Conservation (phyloP, 1,284 basidiomycete genomes). For the Lentinula novae-zelandiae region DNA sequence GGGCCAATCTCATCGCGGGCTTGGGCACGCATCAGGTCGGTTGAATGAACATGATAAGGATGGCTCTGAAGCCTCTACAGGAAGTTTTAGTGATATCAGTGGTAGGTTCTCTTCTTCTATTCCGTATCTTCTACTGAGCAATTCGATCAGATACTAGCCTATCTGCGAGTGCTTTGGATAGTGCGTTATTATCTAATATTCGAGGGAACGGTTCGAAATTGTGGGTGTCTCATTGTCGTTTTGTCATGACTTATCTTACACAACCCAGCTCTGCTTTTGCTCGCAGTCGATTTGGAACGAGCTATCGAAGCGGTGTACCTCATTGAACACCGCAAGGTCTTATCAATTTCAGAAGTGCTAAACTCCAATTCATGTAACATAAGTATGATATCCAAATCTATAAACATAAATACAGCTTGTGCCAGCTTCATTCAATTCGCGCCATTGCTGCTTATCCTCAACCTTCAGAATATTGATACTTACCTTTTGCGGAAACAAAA, state of each 20-base stretch:
- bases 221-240: slow-evolving; percentile 11
- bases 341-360: neutral
- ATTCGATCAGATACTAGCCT: slow-evolving; percentile 55
- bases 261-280: slow-evolving; percentile 39
- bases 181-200: slow-evolving; percentile 67
- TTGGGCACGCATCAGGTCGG: slow-evolving; percentile 36
- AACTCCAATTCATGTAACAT: too few species aligned
- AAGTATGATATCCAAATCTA: too few species aligned
- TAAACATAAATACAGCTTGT: too few species aligned
- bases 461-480: neutral
- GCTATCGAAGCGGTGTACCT: neutral
- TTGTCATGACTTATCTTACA: neutral
- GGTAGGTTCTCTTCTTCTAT: slow-evolving; percentile 39
- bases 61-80: slow-evolving; percentile 57
- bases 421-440: neutral
- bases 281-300: slow-evolving; percentile 34
- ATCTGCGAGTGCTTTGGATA: slow-evolving; percentile 71
- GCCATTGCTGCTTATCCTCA: neutral
- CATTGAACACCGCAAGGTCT: neutral
- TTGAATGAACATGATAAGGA: slow-evolving; percentile 59
- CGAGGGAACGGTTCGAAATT: slow-evolving; percentile 41
- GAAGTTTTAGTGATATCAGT: slow-evolving; percentile 78
- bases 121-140: slow-evolving; percentile 1
- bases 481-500: neutral
- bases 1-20: slow-evolving; percentile 42